Conservation (phyloP, 2,329 filamentous ascomycete species). For the Berkeleyomyces rouxiae region DNA sequence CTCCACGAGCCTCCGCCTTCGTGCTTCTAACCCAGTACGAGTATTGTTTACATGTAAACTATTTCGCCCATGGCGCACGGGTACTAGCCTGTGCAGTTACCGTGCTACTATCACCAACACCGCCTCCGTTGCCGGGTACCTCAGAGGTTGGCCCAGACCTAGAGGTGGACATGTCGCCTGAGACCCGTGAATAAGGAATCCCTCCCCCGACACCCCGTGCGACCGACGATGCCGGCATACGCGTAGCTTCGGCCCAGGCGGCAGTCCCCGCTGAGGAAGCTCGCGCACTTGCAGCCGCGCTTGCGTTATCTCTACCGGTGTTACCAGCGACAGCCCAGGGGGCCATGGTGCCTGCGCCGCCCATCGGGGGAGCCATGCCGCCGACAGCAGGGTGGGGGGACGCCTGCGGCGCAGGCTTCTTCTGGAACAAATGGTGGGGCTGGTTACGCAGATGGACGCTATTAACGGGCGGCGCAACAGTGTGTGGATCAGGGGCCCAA, state of each 20-base stretch:
- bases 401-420: not conserved
- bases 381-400: not conserved
- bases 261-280: conserved; percentile 18
- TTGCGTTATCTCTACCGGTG: not conserved
- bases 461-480: conserved; percentile 26
- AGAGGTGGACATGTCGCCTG: conserved; percentile 7
- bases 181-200: conserved; percentile 25
- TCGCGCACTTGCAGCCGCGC: not conserved
- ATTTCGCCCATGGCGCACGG: conserved; percentile 32
- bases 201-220: conserved; percentile 17
- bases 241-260: conserved; percentile 28
- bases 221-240: conserved; percentile 22
- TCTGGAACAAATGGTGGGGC: conserved; percentile 19
- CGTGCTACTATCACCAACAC: conserved; percentile 4
- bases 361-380: conserved; percentile 17
- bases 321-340: not conserved
- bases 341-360: conserved; percentile 18
- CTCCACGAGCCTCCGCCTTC: too few relatives aligned
- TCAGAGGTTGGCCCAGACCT: not conserved
- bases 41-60: conserved; percentile 1
- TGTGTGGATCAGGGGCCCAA: conserved; percentile 53
- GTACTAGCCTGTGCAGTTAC: conserved; percentile 19
- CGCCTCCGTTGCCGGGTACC: conserved; percentile 9
- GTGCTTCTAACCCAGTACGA: too few relatives aligned
- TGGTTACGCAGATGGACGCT: conserved; percentile 44